Percentiles rank a stretch among this genome's conserved stretches.
phyloP scores from a whole-genome alignment of 2,329 filamentous ascomycete genomes.

The Knufia petricola region DNA sequence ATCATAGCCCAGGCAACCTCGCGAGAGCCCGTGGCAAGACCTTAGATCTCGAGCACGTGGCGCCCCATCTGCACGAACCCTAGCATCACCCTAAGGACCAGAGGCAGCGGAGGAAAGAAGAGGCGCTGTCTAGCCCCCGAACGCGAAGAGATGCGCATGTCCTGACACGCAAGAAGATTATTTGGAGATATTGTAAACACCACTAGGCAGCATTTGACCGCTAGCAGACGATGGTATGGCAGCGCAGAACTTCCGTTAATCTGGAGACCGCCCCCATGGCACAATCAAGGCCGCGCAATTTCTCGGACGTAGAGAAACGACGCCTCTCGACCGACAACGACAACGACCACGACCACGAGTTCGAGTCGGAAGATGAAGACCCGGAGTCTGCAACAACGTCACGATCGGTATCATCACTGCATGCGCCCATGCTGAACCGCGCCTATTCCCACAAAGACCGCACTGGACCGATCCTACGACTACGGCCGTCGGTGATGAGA shows the following conservation, averaged over 20 bases:
- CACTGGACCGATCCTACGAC: conserved; percentile 43
- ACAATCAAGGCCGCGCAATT: conserved; percentile 18
- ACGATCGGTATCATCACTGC: conserved; percentile 7
- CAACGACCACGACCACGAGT: conserved; percentile 11
- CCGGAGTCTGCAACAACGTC: conserved; percentile 6
- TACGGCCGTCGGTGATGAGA: conserved; percentile 64
- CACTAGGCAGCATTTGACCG: background rate
- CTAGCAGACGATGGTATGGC: conserved; percentile 18
- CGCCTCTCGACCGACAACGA: conserved; percentile 8
- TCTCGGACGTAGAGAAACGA: conserved; percentile 22
- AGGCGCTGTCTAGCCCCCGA: background rate
- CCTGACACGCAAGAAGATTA: background rate
- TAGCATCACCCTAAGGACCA: too few species aligned
- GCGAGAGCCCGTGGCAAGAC: background rate
- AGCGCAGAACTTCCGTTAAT: conserved; percentile 18
- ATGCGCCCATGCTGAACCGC: conserved; percentile 30
- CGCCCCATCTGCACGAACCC: background rate
- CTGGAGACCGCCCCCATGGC: conserved; percentile 12
- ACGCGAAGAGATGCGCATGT: background rate
- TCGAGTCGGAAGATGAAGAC: conserved; percentile 15
- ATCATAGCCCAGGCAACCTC: too few species aligned
- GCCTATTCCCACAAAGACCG: conserved; percentile 27
- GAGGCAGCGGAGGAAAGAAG: background rate
- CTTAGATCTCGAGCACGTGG: background rate
- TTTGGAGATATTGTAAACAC: background rate